Conservation (phyloP, 441 rosid species). For the Syzygium syzygioides region DNA sequence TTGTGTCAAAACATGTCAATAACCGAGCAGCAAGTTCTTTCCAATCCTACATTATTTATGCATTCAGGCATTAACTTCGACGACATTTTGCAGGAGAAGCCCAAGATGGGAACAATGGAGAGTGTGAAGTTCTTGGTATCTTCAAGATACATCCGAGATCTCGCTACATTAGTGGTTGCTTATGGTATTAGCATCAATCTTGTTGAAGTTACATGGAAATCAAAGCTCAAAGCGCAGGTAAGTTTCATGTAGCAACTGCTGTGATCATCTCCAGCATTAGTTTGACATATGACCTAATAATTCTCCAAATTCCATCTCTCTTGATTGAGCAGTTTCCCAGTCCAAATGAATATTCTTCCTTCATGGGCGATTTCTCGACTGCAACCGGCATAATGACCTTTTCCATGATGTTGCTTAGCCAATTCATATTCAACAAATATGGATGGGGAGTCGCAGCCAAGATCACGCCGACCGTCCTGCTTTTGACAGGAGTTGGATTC, state of each 20-base stretch:
- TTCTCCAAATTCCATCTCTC: neutral
- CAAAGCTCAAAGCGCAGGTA: conserved; percentile 99
- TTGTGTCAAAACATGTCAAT: neutral
- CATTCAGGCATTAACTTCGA: neutral
- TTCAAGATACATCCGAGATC: conserved; percentile 83
- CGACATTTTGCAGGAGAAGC: conserved; percentile 51
- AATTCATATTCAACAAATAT: conserved; percentile 68
- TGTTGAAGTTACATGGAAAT: conserved; percentile 98
- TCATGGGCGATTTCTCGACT: conserved; percentile 98
- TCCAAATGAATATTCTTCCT: conserved; percentile 92
- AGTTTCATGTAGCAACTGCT: conserved; percentile 4
- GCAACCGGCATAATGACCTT: conserved; percentile 89
- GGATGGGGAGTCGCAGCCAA: conserved; percentile 99
- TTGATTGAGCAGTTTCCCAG: conserved; percentile 66
- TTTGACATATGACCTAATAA: neutral
- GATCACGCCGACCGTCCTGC: conserved; percentile 88
- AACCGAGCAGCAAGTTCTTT: neutral
- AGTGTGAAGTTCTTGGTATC: conserved; percentile 94
- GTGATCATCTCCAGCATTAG: neutral
- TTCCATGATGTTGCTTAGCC: conserved; percentile 94
- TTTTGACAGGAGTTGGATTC: conserved; percentile 87
- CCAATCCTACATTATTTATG: neutral
- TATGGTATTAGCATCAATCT: conserved; percentile 97
- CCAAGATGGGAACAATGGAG: conserved; percentile 93
- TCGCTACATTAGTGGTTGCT: conserved; percentile 96